These are phyloP conservation scores for Choricystis sp. DNA, from an alignment of 139 green algal genomes.

Conservation along the genomic window DNA sequence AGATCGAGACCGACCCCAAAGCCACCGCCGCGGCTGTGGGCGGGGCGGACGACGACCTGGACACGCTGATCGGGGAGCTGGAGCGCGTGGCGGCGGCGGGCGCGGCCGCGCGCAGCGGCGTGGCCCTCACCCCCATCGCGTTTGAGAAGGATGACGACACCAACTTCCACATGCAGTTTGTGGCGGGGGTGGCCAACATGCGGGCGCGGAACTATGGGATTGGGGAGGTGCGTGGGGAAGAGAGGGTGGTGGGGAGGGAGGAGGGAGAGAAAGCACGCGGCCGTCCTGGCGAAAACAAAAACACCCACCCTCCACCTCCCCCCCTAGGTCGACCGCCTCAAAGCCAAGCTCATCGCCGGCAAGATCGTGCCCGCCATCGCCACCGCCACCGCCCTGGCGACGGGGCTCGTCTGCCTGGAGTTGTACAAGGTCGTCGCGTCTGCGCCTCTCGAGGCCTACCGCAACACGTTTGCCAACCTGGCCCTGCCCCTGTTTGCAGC, in stretches of 20 bases:
- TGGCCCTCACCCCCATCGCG: slow-evolving; percentile 45
- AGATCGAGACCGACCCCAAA: slow-evolving; percentile 98
- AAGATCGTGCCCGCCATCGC: slow-evolving; percentile 97
- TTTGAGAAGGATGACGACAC: slow-evolving; percentile 97
- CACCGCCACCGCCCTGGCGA: slow-evolving; percentile 88
- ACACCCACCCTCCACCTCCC: no score
- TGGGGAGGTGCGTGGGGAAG: no score
- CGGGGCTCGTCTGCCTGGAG: slow-evolving; percentile 90
- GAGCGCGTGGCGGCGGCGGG: slow-evolving; percentile 1
- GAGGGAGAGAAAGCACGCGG: no score
- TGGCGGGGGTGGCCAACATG: slow-evolving; percentile 92
- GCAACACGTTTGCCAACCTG: slow-evolving; percentile 98
- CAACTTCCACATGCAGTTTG: slow-evolving; percentile 94
- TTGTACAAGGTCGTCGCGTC: slow-evolving; percentile 80
- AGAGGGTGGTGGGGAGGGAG: no score
- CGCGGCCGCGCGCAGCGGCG: slow-evolving; percentile 28
- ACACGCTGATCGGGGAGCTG: slow-evolving; percentile 27
- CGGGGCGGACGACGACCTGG: slow-evolving; percentile 34
- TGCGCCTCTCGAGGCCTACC: slow-evolving; percentile 65
- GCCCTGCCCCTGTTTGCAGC: slow-evolving; percentile 95
- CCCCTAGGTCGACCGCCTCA: slow-evolving; percentile 84
- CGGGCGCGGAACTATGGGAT: slow-evolving; percentile 87
- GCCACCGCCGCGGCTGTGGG: slow-evolving; percentile 15
- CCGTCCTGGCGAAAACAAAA: no score
- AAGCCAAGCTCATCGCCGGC: slow-evolving; percentile 96